Evolutionary conservation across 805 yeast genomes (phyloP).

Genomic region (Kazachstania kunashirensis): DNA sequence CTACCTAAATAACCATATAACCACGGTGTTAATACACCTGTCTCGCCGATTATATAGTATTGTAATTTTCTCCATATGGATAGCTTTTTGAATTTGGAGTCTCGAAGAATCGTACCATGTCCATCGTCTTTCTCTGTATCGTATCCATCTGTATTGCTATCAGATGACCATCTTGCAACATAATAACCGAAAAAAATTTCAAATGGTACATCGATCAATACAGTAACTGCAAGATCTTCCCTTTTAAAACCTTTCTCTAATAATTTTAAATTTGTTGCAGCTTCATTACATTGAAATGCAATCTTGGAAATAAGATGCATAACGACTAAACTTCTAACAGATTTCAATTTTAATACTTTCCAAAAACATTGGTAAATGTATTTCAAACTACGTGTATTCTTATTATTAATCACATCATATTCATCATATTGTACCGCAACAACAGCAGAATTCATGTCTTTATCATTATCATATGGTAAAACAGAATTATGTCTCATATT

Average conservation of each 20-base stretch:
- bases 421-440: constrained; percentile 17
- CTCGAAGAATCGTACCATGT: constrained; percentile 5
- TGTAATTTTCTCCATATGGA: constrained; percentile 16
- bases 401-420: constrained; percentile 23
- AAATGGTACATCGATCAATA: constrained; percentile 89
- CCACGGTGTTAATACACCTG: constrained; percentile 80
- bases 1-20: constrained; percentile 77
- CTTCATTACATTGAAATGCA: constrained; percentile 93
- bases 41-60: constrained; percentile 21
- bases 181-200: constrained; percentile 92
- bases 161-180: constrained; percentile 90
- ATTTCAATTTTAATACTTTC: constrained; percentile 55
- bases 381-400: constrained; percentile 31
- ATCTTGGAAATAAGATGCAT: constrained; percentile 75
- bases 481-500: constrained; percentile 18
- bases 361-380: constrained; percentile 58
- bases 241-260: constrained; percentile 86
- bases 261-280: constrained; percentile 85
- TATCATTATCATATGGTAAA: constrained; percentile 5
- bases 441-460: constrained; percentile 8
- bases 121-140: constrained; percentile 1
- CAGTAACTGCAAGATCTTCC: constrained; percentile 89
- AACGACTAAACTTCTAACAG: constrained; percentile 63
- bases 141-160: constrained; percentile 24
- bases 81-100: constrained; percentile 4